phyloP scores from a whole-genome alignment of 2,329 filamentous ascomycete genomes.

The Thermoascus crustaceus region DNA sequence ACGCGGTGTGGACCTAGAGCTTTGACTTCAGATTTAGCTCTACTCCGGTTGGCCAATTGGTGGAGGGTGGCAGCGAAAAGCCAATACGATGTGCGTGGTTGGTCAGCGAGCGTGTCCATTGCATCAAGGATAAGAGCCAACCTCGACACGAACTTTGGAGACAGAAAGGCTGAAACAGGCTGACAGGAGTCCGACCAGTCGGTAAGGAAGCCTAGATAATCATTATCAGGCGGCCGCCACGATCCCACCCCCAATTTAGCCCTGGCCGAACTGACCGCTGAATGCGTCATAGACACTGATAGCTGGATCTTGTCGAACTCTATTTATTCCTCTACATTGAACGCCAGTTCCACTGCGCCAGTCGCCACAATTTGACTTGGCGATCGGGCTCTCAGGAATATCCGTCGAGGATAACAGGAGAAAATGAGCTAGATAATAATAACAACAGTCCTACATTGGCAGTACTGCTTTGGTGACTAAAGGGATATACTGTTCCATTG shows the following conservation, averaged over 20 bases:
- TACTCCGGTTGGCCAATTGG: background rate
- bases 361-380: background rate
- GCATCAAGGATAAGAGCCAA: background rate
- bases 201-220: conserved; percentile 2
- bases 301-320: background rate
- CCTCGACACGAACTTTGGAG: background rate
- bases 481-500: background rate
- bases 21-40: background rate
- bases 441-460: too few species aligned
- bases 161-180: background rate
- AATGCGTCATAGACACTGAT: background rate
- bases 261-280: background rate
- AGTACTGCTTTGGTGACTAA: background rate
- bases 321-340: background rate
- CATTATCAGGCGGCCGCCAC: conserved; percentile 1
- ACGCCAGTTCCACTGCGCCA: background rate
- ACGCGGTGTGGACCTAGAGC: background rate
- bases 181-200: background rate
- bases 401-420: background rate
- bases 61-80: background rate
- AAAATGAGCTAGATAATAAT: too few species aligned
- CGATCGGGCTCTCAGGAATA: background rate
- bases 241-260: background rate
- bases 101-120: background rate
- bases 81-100: background rate